Evolutionary conservation across 805 yeast genomes (phyloP).

Genomic region (Candida sphagnicola): DNA sequence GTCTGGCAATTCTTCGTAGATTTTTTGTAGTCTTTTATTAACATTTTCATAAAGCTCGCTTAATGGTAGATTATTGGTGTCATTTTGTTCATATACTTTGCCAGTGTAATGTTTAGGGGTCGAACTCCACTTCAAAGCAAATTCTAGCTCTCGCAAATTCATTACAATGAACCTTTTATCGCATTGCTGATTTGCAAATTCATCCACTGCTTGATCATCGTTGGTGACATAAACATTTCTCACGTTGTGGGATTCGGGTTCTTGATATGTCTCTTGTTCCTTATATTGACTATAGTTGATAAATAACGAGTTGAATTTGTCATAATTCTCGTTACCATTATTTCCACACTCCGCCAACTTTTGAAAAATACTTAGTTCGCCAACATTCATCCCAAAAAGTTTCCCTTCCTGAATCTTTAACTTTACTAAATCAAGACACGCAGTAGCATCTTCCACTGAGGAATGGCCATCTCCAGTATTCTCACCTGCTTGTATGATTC

Average conservation of each 20-base stretch:
- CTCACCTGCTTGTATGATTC: conserved; percentile 64
- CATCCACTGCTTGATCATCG: conserved; percentile 58
- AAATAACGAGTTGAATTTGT: conserved; percentile 12
- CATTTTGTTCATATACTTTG: conserved; percentile 7
- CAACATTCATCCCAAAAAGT: conserved; percentile 49
- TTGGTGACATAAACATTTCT: conserved; percentile 39
- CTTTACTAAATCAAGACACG: conserved; percentile 75
- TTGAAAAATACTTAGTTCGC: conserved; percentile 23
- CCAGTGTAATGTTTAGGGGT: conserved; percentile 20
- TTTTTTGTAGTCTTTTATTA: conserved; percentile 39
- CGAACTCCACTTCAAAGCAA: conserved; percentile 20
- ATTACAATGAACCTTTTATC: conserved; percentile 48
- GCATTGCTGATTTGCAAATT: conserved; percentile 31
- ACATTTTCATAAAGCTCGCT: conserved; percentile 25
- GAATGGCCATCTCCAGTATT: conserved; percentile 63
- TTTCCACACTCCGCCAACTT: conserved; percentile 10
- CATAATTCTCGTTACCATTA: background rate
- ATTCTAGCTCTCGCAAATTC: conserved; percentile 58
- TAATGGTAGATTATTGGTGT: background rate
- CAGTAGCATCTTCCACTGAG: conserved; percentile 77
- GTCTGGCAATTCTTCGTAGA: conserved; percentile 53
- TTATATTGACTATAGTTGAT: conserved; percentile 21
- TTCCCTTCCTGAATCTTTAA: conserved; percentile 65
- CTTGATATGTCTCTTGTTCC: conserved; percentile 14
- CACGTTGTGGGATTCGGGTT: conserved; percentile 14